Percentiles rank a stretch among this genome's conserved stretches.
Evolutionary conservation across 768 basidiomycete genomes (phyloP).

Genomic region (Piloderma croceum): DNA sequence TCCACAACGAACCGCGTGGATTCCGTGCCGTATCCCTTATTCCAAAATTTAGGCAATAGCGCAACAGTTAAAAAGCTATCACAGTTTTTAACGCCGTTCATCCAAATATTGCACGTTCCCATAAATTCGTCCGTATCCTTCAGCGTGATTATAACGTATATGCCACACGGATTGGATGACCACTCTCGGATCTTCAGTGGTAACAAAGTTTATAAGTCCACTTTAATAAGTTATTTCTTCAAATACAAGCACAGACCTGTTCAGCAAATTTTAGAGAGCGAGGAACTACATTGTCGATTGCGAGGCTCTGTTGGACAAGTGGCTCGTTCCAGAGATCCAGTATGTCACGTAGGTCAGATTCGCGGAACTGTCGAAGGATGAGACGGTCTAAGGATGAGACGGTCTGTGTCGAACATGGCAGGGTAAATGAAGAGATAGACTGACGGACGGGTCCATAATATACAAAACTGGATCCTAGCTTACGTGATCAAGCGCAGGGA

Average conservation of each 20-base stretch:
- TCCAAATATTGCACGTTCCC: conserved; percentile 14
- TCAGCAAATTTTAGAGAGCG: too few species aligned
- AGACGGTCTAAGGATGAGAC: conserved; percentile 24
- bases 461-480: too few species aligned
- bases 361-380: conserved; percentile 16
- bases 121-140: conserved; percentile 16
- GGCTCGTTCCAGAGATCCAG: conserved; percentile 19
- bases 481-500: too few species aligned
- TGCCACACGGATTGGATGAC: too few species aligned
- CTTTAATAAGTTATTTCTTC: too few species aligned
- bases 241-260: too few species aligned
- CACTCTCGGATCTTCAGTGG: too few species aligned
- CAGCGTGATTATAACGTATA: conserved; percentile 18
- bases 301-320: conserved; percentile 14
- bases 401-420: too few species aligned
- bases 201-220: too few species aligned
- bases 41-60: conserved; percentile 19
- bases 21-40: conserved; percentile 20
- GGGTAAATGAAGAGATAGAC: too few species aligned
- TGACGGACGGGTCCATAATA: too few species aligned
- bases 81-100: conserved; percentile 20
- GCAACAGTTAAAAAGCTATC: conserved; percentile 21
- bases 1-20: conserved; percentile 13
- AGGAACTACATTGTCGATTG: conserved; percentile 17
- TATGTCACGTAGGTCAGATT: conserved; percentile 14